Base-by-base conservation (phyloP, 2,329 filamentous ascomycete species). In the Neophaeococcomyces aloes region DNA sequence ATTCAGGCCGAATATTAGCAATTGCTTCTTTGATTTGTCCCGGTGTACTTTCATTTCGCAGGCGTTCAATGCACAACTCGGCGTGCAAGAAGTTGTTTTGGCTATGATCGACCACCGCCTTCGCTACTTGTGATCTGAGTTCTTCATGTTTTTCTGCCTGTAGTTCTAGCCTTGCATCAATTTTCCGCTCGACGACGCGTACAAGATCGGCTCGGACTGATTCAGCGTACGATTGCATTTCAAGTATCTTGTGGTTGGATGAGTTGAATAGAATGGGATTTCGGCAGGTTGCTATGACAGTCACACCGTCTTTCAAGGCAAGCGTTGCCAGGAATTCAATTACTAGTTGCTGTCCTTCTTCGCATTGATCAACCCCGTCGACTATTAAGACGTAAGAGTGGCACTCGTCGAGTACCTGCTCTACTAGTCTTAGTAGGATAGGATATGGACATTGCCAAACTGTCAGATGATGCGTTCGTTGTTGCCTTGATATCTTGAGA, bases 51-150 rank as follows among this genome's bases (percentile, higher is more conserved):
- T 29, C 4, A 4, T 38, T 4, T 8, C 14, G 10, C 4, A 38
- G 23, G 21, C 25, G 4, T 10, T 38, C 21, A 7, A 38, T 29
- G n/a, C 25, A 21, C 23, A 38, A 8, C 21, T 14, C 8, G 6
- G 19, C 36, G 8, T 27, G 36, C 19, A 38, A 21, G 25, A 38
- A 38, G 36, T 29, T 38, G 19, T 29, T 23, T 19, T 38, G 36
- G 25, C 36, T 38, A 14, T 38, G 19, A 4, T 11, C 21, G 8
- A 38, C 11, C 13, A 29, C 23, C 5, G 13, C 18, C 6, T 38
- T 5, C 8, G 14, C 23, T 7, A 38, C 15, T 14, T 25, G 10
- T 23, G 25, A 21, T 13, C 10, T 13, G 13, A 25, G 18, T 27
- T 25, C n/a, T 15, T 25, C 19, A 15, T 27, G 36, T n/a, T 14